Conservation (phyloP, 495 filamentous ascomycete genomes). For the Aspergillus indologenus region DNA sequence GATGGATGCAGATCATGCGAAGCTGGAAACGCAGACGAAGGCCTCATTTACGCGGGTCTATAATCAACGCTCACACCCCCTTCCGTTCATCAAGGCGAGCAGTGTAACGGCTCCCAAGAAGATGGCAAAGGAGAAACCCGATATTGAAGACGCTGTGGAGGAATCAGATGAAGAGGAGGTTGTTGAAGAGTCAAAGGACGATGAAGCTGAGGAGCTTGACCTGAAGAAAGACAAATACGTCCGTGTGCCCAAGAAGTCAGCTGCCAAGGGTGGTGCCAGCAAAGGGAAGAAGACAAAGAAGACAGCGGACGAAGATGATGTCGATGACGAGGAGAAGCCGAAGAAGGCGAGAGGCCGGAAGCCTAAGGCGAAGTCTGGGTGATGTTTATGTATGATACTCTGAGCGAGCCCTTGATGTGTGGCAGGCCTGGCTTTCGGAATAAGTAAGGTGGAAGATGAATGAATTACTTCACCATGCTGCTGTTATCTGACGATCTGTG, state of each 20-base stretch:
- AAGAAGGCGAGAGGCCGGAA: constrained; percentile 48
- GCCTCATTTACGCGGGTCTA: constrained; percentile 86
- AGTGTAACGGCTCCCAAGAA: constrained; percentile 69
- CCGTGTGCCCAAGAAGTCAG: constrained; percentile 74
- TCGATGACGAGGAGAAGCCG: constrained; percentile 51
- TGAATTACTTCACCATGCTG: too few relatives aligned
- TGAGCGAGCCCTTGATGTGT: background rate
- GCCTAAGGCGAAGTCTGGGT: constrained; percentile 38
- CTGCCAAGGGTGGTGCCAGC: constrained; percentile 36
- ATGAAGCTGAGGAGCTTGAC: constrained; percentile 69
- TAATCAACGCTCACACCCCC: constrained; percentile 79
- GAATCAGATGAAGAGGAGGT: constrained; percentile 77
- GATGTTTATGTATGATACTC: background rate
- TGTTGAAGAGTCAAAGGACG: constrained; percentile 57
- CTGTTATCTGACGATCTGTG: too few relatives aligned
- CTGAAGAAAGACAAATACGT: constrained; percentile 95
- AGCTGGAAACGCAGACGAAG: constrained; percentile 82
- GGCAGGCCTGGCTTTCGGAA: background rate
- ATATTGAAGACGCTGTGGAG: constrained; percentile 94
- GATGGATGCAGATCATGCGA: constrained; percentile 68
- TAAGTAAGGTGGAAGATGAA: background rate
- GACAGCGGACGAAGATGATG: constrained; percentile 39
- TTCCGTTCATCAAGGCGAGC: constrained; percentile 94
- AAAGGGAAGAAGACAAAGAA: constrained; percentile 60
- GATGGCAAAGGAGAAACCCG: constrained; percentile 71